Base-by-base conservation (phyloP, 352 stramenopile genomes). In the Globisporangium polare region DNA sequence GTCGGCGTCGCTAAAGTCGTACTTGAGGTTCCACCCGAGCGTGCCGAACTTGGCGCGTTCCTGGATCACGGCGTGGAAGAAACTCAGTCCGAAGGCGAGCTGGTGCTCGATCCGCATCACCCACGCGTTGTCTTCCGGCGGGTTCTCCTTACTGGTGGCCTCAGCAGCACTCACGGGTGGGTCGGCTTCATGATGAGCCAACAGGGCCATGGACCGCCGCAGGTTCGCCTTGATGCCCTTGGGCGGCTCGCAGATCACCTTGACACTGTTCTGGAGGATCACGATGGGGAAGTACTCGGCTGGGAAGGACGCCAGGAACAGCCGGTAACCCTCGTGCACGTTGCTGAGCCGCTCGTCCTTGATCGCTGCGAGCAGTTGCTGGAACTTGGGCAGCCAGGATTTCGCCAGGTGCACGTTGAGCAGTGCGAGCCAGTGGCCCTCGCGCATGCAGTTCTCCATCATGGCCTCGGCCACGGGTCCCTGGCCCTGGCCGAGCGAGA, bases 1-100 rank as follows among this genome's bases (percentile, higher is more conserved):
- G 59, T 94, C 86, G 0, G 84, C 73, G 35, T 90, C 83, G 26
- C 74, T 92, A 35, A 94, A 94, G 37, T 93, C 79, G 56, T 94
- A 89, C 43, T 65, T 79, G 1, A 90, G 51, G 50, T 90, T 94
- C 86, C 86, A 94, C 1, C 86, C 86, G 1, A 92, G 68, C 2
- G 82, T 66, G 0, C 86, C 86, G 53, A 92, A 94, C 52, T 94
- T 91, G 9, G 58, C 53, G 6, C 88, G 80, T 33, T 94, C 86
- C 52, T 92, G 80, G 10, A 93, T 63, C 10, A 90, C 66, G 1
- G 84, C 84, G 50, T 94, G 86, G 53, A 94, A 94, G 46, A 94
- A 85, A 31, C 80, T 89, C 2, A 93, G 60, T 0, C 78, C 86
- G 55, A 93, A 89, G 5, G 81, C 75, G 22, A 94, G 62, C 43